Conservation (phyloP, 176 grass and related monocot genomes). For the Ensete glaucum region DNA sequence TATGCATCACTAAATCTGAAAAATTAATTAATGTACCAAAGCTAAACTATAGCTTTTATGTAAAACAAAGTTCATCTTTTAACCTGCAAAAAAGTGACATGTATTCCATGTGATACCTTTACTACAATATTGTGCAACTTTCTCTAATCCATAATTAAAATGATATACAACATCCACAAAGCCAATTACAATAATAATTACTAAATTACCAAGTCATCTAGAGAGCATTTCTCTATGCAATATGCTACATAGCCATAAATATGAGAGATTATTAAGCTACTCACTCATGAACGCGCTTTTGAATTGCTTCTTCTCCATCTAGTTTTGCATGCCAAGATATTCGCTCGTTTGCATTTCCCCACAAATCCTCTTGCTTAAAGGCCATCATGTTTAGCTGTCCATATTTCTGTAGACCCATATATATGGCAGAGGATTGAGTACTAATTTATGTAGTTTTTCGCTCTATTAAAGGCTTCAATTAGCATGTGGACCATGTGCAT, state of each 20-base stretch:
- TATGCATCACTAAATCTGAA: background rate
- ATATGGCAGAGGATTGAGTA: background rate
- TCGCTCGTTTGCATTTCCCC: slow-evolving; percentile 86
- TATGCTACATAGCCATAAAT: background rate
- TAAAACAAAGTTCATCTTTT: background rate
- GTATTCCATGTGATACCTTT: background rate
- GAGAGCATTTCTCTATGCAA: too few relatives aligned
- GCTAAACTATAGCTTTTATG: background rate
- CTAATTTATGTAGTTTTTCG: background rate
- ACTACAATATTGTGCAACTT: background rate
- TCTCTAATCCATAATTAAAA: background rate
- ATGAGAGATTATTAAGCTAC: slow-evolving; percentile 28
- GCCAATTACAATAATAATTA: background rate
- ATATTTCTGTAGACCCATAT: slow-evolving; percentile 42
- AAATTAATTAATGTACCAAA: background rate
- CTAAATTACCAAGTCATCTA: background rate
- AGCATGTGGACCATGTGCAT: background rate
- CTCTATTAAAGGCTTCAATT: background rate
- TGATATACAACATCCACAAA: background rate
- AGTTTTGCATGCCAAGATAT: slow-evolving; percentile 95
- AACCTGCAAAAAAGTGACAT: background rate
- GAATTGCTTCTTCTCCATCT: slow-evolving; percentile 90
- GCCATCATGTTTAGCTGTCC: slow-evolving; percentile 64
- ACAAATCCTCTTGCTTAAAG: slow-evolving; percentile 85
- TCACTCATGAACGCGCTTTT: slow-evolving; percentile 97